Conservation (phyloP, 2,329 filamentous ascomycete genomes). For the Fusarium tanahbumbuense region DNA sequence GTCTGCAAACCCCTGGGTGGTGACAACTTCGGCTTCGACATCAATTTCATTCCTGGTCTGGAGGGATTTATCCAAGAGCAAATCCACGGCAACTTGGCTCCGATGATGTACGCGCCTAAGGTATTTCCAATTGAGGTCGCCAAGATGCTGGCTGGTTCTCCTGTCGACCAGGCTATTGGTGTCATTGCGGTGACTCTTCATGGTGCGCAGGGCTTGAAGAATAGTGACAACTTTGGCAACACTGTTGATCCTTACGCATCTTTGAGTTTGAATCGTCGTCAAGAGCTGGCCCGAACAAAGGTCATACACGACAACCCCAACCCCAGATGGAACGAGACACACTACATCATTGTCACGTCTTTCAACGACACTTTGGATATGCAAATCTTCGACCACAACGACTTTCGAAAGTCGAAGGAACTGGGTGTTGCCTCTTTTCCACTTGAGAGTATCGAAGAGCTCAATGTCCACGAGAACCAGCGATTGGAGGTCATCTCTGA, state of each 20-base stretch:
- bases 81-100: conserved; percentile 91
- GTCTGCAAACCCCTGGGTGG: conserved; percentile 97
- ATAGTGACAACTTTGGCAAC: conserved; percentile 91
- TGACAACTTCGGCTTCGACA: conserved; percentile 95
- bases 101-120: conserved; percentile 98
- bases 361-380: conserved; percentile 89
- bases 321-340: conserved; percentile 95
- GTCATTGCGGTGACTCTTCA: conserved; percentile 93
- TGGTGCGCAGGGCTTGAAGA: conserved; percentile 91
- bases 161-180: conserved; percentile 95
- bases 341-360: conserved; percentile 94
- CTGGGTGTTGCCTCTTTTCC: conserved; percentile 87
- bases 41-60: conserved; percentile 97
- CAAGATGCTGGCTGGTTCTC: conserved; percentile 94
- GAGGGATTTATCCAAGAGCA: conserved; percentile 95
- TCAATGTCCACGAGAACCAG: conserved; percentile 84
- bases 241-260: conserved; percentile 91
- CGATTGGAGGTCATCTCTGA: conserved; percentile 85
- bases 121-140: conserved; percentile 98
- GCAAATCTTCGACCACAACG: conserved; percentile 91
- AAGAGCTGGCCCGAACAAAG: conserved; percentile 88
- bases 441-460: conserved; percentile 82
- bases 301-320: conserved; percentile 84
- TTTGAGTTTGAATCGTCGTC: conserved; percentile 85
- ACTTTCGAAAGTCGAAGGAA: conserved; percentile 96